Evolutionary conservation across 163 green algal species (phyloP).

Genomic region (Coccomyxa subellipsoidea): DNA sequence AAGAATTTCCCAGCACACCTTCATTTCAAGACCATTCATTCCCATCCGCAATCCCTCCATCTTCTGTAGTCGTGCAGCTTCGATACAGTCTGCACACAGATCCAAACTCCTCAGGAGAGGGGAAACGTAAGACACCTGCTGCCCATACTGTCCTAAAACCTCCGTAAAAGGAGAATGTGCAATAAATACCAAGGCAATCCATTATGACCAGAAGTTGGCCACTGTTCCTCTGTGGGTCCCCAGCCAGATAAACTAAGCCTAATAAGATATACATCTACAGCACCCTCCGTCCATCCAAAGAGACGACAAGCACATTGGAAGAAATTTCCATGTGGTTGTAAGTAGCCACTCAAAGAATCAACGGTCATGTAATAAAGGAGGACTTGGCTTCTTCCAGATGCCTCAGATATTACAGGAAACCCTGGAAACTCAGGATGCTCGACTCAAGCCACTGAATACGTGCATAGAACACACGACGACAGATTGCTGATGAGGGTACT

Average conservation of each 20-base stretch:
- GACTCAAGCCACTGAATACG: not conserved
- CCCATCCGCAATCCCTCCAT: not conserved
- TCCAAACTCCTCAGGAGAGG: not conserved
- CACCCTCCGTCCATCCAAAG: no score
- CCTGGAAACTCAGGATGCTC: not conserved
- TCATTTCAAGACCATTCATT: not conserved
- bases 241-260: no score
- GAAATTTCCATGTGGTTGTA: no score
- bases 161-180: not conserved
- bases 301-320: no score
- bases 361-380: no score
- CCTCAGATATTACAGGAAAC: not conserved
- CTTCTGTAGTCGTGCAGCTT: not conserved
- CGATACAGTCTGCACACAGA: not conserved
- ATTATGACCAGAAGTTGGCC: not conserved
- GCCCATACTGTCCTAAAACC: not conserved
- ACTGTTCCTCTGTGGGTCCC: no score
- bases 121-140: no score
- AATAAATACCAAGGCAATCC: not conserved
- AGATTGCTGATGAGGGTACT: no score
- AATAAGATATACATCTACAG: no score
- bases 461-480: no score
- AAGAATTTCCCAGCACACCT: not conserved
- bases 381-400: not conserved
- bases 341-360: no score